These are phyloP conservation scores for Candida coleopterorum DNA, from an alignment of 805 yeast species.

Conservation along the genomic window DNA sequence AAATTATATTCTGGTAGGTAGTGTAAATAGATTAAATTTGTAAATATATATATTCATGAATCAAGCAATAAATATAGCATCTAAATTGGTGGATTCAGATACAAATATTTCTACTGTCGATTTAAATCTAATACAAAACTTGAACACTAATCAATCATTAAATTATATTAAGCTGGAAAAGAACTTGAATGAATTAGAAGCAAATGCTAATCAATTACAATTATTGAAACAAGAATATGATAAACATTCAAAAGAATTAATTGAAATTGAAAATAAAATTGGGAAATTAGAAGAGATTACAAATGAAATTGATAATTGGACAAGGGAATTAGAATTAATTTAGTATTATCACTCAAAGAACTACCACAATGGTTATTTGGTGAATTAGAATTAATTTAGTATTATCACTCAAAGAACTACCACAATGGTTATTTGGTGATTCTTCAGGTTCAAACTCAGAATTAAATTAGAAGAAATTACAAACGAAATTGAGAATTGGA, in stretches of 20 bases:
- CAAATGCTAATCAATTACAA: slow-evolving; percentile 29
- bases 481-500: too few species aligned
- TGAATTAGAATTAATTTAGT: too few species aligned
- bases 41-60: slow-evolving; percentile 6
- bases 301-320: slow-evolving; percentile 59
- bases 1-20: slow-evolving; percentile 56
- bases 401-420: too few species aligned
- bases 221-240: slow-evolving; percentile 23
- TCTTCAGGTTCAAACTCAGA: too few species aligned
- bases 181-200: slow-evolving; percentile 39
- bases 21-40: slow-evolving; percentile 1
- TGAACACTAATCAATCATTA: slow-evolving; percentile 55
- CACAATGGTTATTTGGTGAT: too few species aligned
- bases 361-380: too few species aligned
- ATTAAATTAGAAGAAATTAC: too few species aligned
- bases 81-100: slow-evolving; percentile 34
- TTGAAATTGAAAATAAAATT: slow-evolving; percentile 30
- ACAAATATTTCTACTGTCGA: slow-evolving; percentile 40
- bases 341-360: too few species aligned
- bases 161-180: slow-evolving; percentile 44
- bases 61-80: slow-evolving; percentile 25
- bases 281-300: slow-evolving; percentile 42
- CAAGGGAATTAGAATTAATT: slow-evolving; percentile 51
- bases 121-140: slow-evolving; percentile 46
- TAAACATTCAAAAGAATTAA: slow-evolving; percentile 17